Evolutionary conservation across 1,284 basidiomycete species (phyloP).

Genomic region (Somion occarium): DNA sequence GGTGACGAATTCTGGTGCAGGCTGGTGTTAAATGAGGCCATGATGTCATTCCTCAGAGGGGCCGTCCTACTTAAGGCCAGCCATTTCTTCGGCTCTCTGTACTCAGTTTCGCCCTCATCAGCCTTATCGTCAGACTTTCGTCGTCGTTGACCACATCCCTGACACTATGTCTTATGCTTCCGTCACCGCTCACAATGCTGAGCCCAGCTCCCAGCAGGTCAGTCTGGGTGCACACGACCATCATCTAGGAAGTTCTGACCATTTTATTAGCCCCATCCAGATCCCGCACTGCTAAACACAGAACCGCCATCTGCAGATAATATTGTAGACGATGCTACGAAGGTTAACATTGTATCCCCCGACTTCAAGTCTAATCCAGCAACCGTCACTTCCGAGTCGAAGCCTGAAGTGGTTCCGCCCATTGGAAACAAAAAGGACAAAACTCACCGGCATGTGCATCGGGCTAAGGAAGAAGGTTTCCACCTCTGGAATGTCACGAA

Average conservation of each 20-base stretch:
- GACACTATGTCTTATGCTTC: constrained; percentile 63
- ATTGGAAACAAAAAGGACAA: constrained; percentile 14
- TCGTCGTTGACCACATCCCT: neutral
- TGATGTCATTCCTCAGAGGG: constrained; percentile 5
- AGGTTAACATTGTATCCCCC: constrained; percentile 48
- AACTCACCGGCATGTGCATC: constrained; percentile 32
- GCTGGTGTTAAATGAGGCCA: no score
- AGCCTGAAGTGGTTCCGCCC: neutral
- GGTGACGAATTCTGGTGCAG: constrained; percentile 2
- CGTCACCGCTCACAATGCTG: constrained; percentile 54
- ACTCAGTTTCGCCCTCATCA: neutral
- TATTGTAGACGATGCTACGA: constrained; percentile 45
- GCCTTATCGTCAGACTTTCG: neutral
- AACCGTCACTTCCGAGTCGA: constrained; percentile 32
- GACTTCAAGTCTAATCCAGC: constrained; percentile 45
- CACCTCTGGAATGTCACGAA: constrained; percentile 56
- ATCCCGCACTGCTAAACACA: constrained; percentile 58
- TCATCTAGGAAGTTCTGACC: constrained; percentile 1
- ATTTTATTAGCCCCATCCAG: constrained; percentile 49
- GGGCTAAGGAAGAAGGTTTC: constrained; percentile 49
- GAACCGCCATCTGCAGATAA: constrained; percentile 34
- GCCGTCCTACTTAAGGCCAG: neutral
- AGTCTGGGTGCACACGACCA: constrained; percentile 6
- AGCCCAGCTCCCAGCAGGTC: constrained; percentile 42
- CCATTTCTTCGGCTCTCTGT: neutral